Evolutionary conservation across 2,329 filamentous ascomycete species (phyloP).

Genomic region (Tolypocladium cylindrosporum): DNA sequence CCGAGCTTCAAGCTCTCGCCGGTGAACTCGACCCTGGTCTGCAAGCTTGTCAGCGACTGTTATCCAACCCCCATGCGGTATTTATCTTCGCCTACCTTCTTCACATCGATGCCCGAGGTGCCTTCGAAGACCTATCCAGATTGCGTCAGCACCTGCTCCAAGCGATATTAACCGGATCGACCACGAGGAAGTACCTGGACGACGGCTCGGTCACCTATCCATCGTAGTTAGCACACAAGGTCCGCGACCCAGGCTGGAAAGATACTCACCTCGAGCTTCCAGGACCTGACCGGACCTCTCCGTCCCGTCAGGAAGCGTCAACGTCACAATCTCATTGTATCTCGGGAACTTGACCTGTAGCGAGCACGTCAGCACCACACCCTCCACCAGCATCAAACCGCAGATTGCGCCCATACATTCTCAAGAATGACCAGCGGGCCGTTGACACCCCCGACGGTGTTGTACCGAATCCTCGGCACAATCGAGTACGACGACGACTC

Average conservation of each 20-base stretch:
- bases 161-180: not conserved
- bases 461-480: conserved; percentile 69
- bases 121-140: conserved; percentile 80
- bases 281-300: conserved; percentile 91
- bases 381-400: not conserved
- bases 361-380: conserved; percentile 13
- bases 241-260: not conserved
- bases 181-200: conserved; percentile 63
- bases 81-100: conserved; percentile 59
- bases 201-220: conserved; percentile 75
- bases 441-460: conserved; percentile 97
- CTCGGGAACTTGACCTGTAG: conserved; percentile 87
- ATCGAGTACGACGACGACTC: conserved; percentile 51
- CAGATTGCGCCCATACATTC: conserved; percentile 50
- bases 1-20: conserved; percentile 96
- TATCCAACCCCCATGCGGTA: not conserved
- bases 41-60: conserved; percentile 15
- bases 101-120: conserved; percentile 94
- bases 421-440: conserved; percentile 95
- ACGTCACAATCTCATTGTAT: conserved; percentile 95
- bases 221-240: not conserved
- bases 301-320: conserved; percentile 92
- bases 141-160: conserved; percentile 13
- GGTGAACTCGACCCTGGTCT: conserved; percentile 97
- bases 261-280: conserved; percentile 76